Base-by-base conservation (phyloP, 257 asterid genomes). In the Henckelia pumila region DNA sequence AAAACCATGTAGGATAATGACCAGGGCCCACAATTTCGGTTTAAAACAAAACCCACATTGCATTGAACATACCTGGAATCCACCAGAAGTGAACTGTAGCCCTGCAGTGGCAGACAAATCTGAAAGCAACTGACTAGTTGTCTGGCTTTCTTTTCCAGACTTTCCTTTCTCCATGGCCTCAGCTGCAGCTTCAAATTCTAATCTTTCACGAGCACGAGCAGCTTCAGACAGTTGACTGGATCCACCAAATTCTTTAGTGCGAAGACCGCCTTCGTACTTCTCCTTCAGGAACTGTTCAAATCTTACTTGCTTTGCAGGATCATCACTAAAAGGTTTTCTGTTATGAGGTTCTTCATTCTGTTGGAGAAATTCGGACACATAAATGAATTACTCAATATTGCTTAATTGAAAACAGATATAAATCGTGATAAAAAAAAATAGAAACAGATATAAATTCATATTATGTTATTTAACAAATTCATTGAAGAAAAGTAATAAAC, bases 221-320 rank as follows among this genome's bases (percentile, higher is more conserved):
- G 92, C 84, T 85, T 93, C 99, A 71, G 99, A 86, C 96, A 93
- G 84, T 69, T 78, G 75, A 79, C 97, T 88, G 69, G 95, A 37
- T 67, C 96, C 97, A 72, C 95, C 89, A 61, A 88, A 78, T 61
- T 90, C 96, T 75, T 80, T 93, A 59, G 86, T 76, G 73, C 97
- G 91, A 66, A 90, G 96, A 66, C 99, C 99, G 53, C 99, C 99
- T 62, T 69, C 88, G 26, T 90, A 91, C 71, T 90, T 93, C 82
- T 93, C 97, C 87, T 93, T 90, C 88, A 93, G 74, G 83, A 93
- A 93, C 80, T 86, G 95, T 75, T 93, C 99, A 60, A 90, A 93
- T 75, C 99, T 88, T 67, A 81, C 80, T 72, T 90, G 97, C 89
- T 90, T 93, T 25, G 76, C 84, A 67, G 95, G 95, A 73, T 93